Evolutionary conservation across 2,329 filamentous ascomycete species (phyloP).

Genomic region (Cladobotryum protrusum): DNA sequence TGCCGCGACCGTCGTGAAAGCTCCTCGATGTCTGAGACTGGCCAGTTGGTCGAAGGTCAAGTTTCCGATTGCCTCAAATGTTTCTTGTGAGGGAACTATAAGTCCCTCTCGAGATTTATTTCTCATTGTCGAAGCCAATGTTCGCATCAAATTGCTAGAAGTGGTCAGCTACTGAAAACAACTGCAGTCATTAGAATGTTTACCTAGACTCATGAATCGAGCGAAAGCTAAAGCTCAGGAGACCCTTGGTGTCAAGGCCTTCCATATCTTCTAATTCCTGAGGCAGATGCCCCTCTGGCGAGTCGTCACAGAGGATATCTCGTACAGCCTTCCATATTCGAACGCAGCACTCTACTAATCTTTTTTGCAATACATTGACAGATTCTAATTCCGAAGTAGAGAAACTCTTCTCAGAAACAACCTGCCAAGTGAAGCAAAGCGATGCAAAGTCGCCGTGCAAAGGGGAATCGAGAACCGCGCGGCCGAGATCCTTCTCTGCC

Average conservation of each 20-base stretch:
- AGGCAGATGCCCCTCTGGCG: conserved; percentile 80
- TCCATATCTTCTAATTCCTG: conserved; percentile 68
- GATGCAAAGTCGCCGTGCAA: conserved; percentile 66
- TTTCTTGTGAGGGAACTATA: conserved; percentile 42
- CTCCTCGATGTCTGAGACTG: conserved; percentile 79
- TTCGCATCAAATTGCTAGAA: conserved; percentile 63
- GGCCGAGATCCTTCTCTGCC: conserved; percentile 59
- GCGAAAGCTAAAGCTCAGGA: conserved; percentile 91
- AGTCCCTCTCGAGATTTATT: conserved; percentile 37
- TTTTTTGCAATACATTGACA: conserved; percentile 40
- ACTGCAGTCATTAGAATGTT: conserved; percentile 7
- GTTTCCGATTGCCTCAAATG: conserved; percentile 62
- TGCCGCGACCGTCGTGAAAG: conserved; percentile 86
- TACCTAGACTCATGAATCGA: conserved; percentile 92
- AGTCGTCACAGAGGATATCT: conserved; percentile 82
- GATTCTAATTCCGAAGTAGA: conserved; percentile 28
- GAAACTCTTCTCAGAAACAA: conserved; percentile 38
- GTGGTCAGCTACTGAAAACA: background rate
- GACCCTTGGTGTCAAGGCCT: conserved; percentile 75
- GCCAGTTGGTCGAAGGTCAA: conserved; percentile 78
- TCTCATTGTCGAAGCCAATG: conserved; percentile 50
- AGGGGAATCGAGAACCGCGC: conserved; percentile 59
- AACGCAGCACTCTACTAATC: conserved; percentile 54
- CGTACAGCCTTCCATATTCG: conserved; percentile 73
- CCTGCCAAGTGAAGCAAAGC: conserved; percentile 52